phyloP scores from a whole-genome alignment of 352 stramenopile species.

The Elongisporangium undulatum region DNA sequence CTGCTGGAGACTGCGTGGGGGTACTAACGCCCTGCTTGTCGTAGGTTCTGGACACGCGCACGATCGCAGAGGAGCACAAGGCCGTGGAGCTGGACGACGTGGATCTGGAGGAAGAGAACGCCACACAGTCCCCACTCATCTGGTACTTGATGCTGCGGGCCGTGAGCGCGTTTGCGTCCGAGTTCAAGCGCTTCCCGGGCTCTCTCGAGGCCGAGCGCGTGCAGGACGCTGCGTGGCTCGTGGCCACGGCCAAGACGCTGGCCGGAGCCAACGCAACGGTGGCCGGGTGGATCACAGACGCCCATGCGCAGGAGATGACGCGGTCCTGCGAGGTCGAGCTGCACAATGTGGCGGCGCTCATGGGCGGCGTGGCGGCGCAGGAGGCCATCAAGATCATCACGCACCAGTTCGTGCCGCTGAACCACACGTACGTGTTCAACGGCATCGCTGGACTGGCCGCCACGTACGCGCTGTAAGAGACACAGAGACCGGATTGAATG shows the following conservation, averaged over 20 bases:
- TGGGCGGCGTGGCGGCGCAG: constrained; percentile 96
- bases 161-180: constrained; percentile 39
- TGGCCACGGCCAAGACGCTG: constrained; percentile 42
- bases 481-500: background rate
- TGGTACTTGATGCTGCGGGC: constrained; percentile 94
- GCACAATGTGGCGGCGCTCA: constrained; percentile 91
- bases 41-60: constrained; percentile 74
- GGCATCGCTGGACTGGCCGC: constrained; percentile 85
- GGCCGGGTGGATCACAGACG: constrained; percentile 44
- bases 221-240: constrained; percentile 60
- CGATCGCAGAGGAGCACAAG: constrained; percentile 83
- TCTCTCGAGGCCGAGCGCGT: constrained; percentile 43
- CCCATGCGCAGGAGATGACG: constrained; percentile 89
- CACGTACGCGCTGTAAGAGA: constrained; percentile 67
- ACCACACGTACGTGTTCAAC: constrained; percentile 99
- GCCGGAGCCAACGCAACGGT: constrained; percentile 15
- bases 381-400: constrained; percentile 98
- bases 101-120: constrained; percentile 74
- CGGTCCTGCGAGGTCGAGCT: constrained; percentile 92
- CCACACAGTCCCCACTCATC: constrained; percentile 89
- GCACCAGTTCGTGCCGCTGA: constrained; percentile 95
- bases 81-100: constrained; percentile 51
- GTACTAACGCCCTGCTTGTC: constrained; percentile 1
- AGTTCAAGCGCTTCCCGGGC: constrained; percentile 82
- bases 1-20: background rate